A percentile compares a stretch with the other conserved stretches of the same genome.
Conservation (phyloP, 345 rosid species). For the Anastatica hierochuntica region DNA sequence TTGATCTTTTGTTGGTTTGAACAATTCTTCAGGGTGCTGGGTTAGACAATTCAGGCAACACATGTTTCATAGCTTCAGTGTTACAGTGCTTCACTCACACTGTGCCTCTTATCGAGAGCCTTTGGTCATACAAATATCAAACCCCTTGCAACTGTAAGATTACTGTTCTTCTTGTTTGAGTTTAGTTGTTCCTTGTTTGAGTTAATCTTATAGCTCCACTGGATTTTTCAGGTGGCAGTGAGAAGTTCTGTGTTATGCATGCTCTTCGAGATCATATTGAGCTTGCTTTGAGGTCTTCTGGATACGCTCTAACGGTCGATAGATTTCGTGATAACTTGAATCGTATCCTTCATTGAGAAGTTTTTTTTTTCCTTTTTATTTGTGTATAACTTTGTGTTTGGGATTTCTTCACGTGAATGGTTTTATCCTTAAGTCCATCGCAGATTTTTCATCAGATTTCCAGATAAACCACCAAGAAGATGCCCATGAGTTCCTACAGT, state of each 20-base stretch:
- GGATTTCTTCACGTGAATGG: not conserved
- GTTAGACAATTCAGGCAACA: slow-evolving; percentile 64
- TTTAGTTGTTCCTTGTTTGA: not conserved
- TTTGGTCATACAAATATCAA: slow-evolving; percentile 33
- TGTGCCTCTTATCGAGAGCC: slow-evolving; percentile 55
- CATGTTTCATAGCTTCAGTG: slow-evolving; percentile 79
- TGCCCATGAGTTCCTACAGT: slow-evolving; percentile 79
- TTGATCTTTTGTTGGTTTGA: not conserved
- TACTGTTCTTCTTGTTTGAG: not conserved
- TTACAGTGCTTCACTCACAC: slow-evolving; percentile 89
- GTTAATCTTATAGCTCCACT: not conserved
- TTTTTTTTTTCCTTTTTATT: not conserved
- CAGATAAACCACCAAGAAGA: slow-evolving; percentile 66
- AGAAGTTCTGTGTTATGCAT: slow-evolving; percentile 54
- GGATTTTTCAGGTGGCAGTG: slow-evolving; percentile 40
- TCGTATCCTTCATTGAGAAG: slow-evolving; percentile 38
- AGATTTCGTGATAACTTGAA: slow-evolving; percentile 45
- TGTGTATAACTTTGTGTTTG: not conserved
- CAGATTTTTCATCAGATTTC: slow-evolving; percentile 55
- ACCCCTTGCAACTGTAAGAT: slow-evolving; percentile 42
- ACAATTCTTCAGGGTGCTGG: slow-evolving; percentile 65
- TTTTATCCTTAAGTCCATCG: slow-evolving; percentile 29
- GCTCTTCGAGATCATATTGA: slow-evolving; percentile 52
- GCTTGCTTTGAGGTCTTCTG: slow-evolving; percentile 49
- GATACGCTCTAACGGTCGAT: slow-evolving; percentile 36